These are phyloP conservation scores for Drechslerella coelobrocha DNA, from an alignment of 2,329 filamentous ascomycete species.

Conservation along the genomic window DNA sequence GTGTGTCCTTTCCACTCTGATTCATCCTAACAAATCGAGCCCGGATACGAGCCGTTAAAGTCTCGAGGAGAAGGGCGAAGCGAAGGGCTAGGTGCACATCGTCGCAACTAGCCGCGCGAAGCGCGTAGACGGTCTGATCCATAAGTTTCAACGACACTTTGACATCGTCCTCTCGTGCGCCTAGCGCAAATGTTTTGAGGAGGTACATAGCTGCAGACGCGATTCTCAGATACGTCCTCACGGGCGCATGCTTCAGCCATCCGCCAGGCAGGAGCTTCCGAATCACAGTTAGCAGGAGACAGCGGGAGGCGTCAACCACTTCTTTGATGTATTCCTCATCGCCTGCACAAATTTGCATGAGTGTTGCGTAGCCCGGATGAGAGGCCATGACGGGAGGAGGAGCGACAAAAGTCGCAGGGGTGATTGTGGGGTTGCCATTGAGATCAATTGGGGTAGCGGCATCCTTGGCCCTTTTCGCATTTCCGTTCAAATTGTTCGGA, in stretches of 20 bases:
- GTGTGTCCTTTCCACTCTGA: constrained; percentile 58
- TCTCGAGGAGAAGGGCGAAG: constrained; percentile 82
- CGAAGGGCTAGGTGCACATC: constrained; percentile 85
- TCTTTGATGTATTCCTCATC: constrained; percentile 77
- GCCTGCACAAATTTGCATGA: constrained; percentile 61
- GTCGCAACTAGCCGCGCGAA: constrained; percentile 80
- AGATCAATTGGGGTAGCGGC: constrained; percentile 57
- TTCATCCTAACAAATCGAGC: constrained; percentile 69
- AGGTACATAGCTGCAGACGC: constrained; percentile 85
- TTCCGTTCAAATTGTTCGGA: constrained; percentile 66
- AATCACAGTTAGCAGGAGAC: constrained; percentile 77
- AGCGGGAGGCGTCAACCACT: constrained; percentile 78
- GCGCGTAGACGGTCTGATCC: constrained; percentile 74
- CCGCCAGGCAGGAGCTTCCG: constrained; percentile 75
- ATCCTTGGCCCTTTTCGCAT: constrained; percentile 51
- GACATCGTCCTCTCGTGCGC: constrained; percentile 78
- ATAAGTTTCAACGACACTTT: constrained; percentile 76
- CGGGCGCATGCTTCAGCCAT: constrained; percentile 81
- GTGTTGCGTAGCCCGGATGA: constrained; percentile 66
- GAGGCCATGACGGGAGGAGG: constrained; percentile 66
- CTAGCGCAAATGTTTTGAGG: constrained; percentile 82
- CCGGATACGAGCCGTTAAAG: constrained; percentile 74
- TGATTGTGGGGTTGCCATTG: constrained; percentile 56
- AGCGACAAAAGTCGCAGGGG: constrained; percentile 67
- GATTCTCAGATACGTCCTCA: constrained; percentile 84